Conservation (phyloP, 768 basidiomycete species). For the Chlorophyllum brunneum region DNA sequence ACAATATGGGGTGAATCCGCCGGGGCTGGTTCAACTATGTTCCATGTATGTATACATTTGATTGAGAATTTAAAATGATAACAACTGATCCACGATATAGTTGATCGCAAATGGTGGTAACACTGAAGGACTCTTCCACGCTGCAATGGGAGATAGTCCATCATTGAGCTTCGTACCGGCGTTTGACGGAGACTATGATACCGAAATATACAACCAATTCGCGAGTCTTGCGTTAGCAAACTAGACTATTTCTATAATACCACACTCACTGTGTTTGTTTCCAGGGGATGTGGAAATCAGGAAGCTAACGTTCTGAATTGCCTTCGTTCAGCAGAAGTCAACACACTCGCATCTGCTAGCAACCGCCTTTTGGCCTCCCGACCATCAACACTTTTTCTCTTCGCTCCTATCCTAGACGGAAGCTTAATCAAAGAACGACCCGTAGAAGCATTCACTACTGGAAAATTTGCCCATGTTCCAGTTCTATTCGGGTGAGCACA, state of each 20-base stretch:
- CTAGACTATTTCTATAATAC: background rate
- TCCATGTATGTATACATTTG: constrained; percentile 26
- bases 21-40: constrained; percentile 39
- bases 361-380: constrained; percentile 26
- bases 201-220: constrained; percentile 32
- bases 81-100: constrained; percentile 15
- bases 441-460: constrained; percentile 34
- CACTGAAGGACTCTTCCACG: constrained; percentile 33
- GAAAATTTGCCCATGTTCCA: constrained; percentile 34
- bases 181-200: constrained; percentile 29
- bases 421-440: constrained; percentile 30
- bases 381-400: constrained; percentile 31
- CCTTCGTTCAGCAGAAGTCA: constrained; percentile 25
- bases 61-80: background rate
- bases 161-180: constrained; percentile 33
- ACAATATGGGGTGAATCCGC: constrained; percentile 42
- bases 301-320: constrained; percentile 26
- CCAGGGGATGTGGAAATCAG: constrained; percentile 24
- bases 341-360: constrained; percentile 29
- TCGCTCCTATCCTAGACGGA: constrained; percentile 35
- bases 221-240: constrained; percentile 29
- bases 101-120: constrained; percentile 36
- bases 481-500: constrained; percentile 30
- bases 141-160: constrained; percentile 42
- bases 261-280: background rate